A percentile compares a stretch with the other conserved stretches of the same genome.
phyloP scores from a whole-genome alignment of 345 rosid species.

The Euphorbia peplus region DNA sequence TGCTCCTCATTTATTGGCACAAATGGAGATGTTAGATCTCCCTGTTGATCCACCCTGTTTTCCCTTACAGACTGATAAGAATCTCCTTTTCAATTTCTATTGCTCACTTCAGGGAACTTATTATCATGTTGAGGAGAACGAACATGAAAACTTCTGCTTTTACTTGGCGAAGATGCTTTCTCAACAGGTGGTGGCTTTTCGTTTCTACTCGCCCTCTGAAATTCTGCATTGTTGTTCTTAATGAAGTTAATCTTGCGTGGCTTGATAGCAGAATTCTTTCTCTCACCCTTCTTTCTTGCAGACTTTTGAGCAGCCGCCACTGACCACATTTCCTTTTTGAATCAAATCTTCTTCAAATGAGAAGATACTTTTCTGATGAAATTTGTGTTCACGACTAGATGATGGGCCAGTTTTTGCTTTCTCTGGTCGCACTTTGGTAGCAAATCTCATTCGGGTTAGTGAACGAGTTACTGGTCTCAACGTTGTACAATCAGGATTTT shows the following conservation, averaged over 20 bases:
- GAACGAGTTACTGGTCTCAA: slow-evolving; percentile 65
- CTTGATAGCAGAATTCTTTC: slow-evolving; percentile 32
- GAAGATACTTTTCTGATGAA: slow-evolving; percentile 39
- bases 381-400: slow-evolving; percentile 34
- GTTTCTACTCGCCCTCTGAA: slow-evolving; percentile 36
- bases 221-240: slow-evolving; percentile 36
- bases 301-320: slow-evolving; percentile 35
- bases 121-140: slow-evolving; percentile 25
- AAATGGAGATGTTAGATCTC: slow-evolving; percentile 22
- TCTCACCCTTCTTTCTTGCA: slow-evolving; percentile 36
- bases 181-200: slow-evolving; percentile 34
- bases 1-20: slow-evolving; percentile 34
- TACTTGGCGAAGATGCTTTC: slow-evolving; percentile 46
- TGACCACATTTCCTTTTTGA: slow-evolving; percentile 29
- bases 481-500: slow-evolving; percentile 43
- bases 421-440: slow-evolving; percentile 28
- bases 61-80: slow-evolving; percentile 13
- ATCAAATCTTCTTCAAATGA: slow-evolving; percentile 48
- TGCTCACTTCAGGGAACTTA: slow-evolving; percentile 22
- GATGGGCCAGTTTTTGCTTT: slow-evolving; percentile 33
- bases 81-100: slow-evolving; percentile 31
- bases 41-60: slow-evolving; percentile 29
- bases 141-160: slow-evolving; percentile 28
- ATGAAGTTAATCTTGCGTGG: slow-evolving; percentile 42
- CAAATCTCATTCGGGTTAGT: slow-evolving; percentile 43